A percentile compares a stretch with the other conserved stretches of the same genome.
These are phyloP conservation scores for Paecilomyces formosus DNA, from an alignment of 2,329 filamentous ascomycete species.

Conservation along the genomic window DNA sequence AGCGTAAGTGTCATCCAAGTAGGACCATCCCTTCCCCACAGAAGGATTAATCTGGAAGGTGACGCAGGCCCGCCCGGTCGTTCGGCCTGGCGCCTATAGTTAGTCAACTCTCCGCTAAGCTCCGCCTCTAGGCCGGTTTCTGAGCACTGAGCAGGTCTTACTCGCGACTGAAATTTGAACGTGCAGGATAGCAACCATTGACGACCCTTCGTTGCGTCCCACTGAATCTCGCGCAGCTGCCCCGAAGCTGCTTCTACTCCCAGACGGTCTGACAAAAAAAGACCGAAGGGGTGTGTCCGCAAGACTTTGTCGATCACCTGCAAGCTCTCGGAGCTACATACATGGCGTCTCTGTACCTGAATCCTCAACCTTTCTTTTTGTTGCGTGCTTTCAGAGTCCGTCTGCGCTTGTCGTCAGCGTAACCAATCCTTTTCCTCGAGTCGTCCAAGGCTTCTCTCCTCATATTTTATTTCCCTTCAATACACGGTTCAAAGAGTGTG, in stretches of 20 bases:
- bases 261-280: neutral
- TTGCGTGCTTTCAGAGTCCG: neutral
- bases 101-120: neutral
- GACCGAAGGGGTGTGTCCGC: neutral
- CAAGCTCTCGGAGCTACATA: neutral
- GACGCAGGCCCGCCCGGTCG: neutral
- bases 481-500: neutral
- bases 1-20: neutral
- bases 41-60: neutral
- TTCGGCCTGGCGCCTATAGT: neutral
- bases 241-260: neutral
- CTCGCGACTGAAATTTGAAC: neutral
- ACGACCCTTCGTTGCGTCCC: neutral
- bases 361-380: conserved; percentile 2
- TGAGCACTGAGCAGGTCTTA: neutral
- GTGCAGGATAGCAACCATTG: neutral
- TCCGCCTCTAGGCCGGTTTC: neutral
- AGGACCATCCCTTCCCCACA: neutral
- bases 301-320: neutral
- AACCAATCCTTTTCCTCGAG: neutral
- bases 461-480: neutral
- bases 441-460: neutral
- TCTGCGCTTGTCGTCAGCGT: neutral
- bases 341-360: conserved; percentile 2
- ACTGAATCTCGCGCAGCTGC: neutral